Percentiles rank a stretch among this genome's conserved stretches.
Conservation (phyloP, 495 filamentous ascomycete species). For the Penicillium cataractarum region DNA sequence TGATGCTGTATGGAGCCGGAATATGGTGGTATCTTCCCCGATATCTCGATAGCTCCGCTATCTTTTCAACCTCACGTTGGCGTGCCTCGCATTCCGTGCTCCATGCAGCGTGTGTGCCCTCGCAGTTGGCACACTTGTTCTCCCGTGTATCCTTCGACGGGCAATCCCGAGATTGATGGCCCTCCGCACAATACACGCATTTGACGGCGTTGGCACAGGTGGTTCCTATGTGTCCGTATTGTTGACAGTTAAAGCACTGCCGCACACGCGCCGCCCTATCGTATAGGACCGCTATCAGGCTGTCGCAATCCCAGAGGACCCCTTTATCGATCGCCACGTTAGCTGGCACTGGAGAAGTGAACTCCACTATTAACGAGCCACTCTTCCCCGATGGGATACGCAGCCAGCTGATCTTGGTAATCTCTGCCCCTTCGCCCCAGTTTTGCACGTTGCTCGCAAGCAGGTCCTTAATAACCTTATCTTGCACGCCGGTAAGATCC, state of each 20-base stretch:
- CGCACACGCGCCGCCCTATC: not conserved
- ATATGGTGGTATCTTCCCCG: not conserved
- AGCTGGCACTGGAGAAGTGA: not conserved
- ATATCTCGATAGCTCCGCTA: not conserved
- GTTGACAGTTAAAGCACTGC: not conserved
- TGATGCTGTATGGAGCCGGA: not conserved
- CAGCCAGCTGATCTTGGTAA: not conserved
- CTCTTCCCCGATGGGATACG: not conserved
- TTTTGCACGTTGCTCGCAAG: not conserved
- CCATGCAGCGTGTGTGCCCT: not conserved
- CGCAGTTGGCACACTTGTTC: not conserved
- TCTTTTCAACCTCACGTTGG: not conserved
- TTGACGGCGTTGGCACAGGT: not conserved
- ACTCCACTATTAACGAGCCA: not conserved
- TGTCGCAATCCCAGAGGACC: not conserved
- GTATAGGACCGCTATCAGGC: not conserved
- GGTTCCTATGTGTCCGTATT: not conserved
- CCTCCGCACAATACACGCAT: not conserved
- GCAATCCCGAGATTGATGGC: not conserved
- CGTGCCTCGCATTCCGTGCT: not conserved
- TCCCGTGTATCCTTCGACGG: not conserved
- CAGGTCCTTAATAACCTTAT: not conserved
- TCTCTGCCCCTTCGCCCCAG: not conserved
- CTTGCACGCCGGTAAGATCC: not conserved
- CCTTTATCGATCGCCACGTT: not conserved